Evolutionary conservation across 140 eudicot genomes (phyloP), one percentile per base, ranked within the genome.

Genomic region (Anethum foeniculum): DNA sequence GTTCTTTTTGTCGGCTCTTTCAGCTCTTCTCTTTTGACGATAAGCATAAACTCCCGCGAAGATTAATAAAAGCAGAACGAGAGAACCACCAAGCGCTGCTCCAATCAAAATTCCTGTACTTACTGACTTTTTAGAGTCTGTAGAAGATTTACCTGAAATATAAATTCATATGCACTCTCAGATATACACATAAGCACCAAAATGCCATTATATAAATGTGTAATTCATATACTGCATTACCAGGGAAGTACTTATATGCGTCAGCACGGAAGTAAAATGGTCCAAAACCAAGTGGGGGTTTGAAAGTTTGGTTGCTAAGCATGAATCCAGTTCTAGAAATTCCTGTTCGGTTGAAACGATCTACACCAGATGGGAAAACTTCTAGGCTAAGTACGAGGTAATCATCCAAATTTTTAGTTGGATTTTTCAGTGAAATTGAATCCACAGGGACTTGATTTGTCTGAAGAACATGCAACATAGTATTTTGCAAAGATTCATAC

Each of bases 271-370:
- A 92, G 75, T 28, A 54, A 77, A 82, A 90, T 43, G 97, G 96
- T 21, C 92, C 96, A 79, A 87, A 92, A 14, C 4, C 4, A 5
- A 13, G 51, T 14, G 96, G 92, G 32, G 97, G 93, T 71, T 83
- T 85, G 79, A 84, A 90, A 54, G 89, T 87, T 84, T 89, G 97
- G 34, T 86, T 87, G 82, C 93, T 92, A 41, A 90, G 83, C 46
- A 86, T 79, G 80, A 89, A 90, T 10, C 89, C 96, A 38, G 87
- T 79, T 30, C 49, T 46, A 23, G 80, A 39, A 77, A 89, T 68
- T 82, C 88, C 97, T 4, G 92, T 77, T 80, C 82, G 76, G 60
- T 87, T 89, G 74, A 92, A 92, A 62, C 77, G 85, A 54, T 81
- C 90, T 67, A 77, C 76, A 27, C 90, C 88, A 39, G 83, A 76